phyloP scores from a whole-genome alignment of 768 basidiomycete genomes.

The Solioccasus polychromus region DNA sequence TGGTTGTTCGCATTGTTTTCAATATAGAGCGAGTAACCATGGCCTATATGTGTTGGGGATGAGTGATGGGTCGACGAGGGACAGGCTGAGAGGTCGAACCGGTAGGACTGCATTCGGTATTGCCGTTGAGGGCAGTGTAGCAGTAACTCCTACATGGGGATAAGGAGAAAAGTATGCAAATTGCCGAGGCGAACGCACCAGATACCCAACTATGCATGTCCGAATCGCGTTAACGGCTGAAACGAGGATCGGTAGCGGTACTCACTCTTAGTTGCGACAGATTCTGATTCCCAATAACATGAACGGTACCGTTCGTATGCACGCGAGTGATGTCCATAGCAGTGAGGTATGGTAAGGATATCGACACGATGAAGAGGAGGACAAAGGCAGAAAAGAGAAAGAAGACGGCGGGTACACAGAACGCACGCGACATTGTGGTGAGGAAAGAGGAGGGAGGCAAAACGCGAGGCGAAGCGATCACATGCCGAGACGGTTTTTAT shows the following conservation, averaged over 20 bases:
- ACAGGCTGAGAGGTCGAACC: constrained; percentile 32
- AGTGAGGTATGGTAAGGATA: constrained; percentile 69
- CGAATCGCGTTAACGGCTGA: constrained; percentile 3
- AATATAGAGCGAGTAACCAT: constrained; percentile 51
- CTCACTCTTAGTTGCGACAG: constrained; percentile 55
- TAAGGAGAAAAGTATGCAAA: constrained; percentile 4
- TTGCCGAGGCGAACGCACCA: constrained; percentile 46
- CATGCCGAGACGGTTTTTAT: constrained; percentile 15
- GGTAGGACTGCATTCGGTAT: constrained; percentile 41
- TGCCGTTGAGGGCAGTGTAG: constrained; percentile 41
- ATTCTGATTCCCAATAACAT: constrained; percentile 19
- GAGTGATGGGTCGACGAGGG: neutral
- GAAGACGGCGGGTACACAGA: constrained; percentile 61
- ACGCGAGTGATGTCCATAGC: constrained; percentile 65
- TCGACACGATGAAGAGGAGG: constrained; percentile 62
- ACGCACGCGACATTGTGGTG: constrained; percentile 41
- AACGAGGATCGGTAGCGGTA: constrained; percentile 10
- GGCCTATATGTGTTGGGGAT: constrained; percentile 36
- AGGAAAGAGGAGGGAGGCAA: constrained; percentile 3
- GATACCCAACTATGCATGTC: constrained; percentile 56
- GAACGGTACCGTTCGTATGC: constrained; percentile 39
- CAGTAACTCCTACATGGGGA: constrained; percentile 55
- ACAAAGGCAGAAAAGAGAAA: constrained; percentile 61
- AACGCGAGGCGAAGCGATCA: neutral
- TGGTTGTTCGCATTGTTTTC: constrained; percentile 25